Base-by-base conservation (phyloP, 1,284 basidiomycete species). In the Ganoderma leucocontextum region DNA sequence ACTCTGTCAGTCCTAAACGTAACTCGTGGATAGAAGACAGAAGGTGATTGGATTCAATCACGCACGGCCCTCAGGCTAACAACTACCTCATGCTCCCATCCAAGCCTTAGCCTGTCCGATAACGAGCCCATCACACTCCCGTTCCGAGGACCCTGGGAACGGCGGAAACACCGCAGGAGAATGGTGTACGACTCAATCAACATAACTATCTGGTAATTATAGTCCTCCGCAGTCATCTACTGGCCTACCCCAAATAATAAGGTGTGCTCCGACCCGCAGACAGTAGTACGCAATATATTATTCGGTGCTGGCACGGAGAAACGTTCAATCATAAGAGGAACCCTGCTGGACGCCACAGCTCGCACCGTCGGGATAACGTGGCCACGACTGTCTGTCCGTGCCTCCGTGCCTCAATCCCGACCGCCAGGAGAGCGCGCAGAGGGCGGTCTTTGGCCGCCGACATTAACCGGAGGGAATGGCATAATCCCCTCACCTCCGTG, bases 121-220 rank as follows among this genome's bases (percentile, higher is more conserved):
- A 38, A n/a, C 17, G 35, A 22, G 35, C 6, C 17, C 55, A 38
- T 58, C 35, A 38, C 19, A n/a, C 8, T n/a, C 55, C 38, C 9
- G 33, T 8, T 58, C 36, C n/a, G 36, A 19, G 6, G 19, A 38
- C 35, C 55, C 52, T 57, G 49, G 70, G 64, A 73, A 72, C 70
- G 61, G 72, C 72, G 63, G 67, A 73, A 73, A 73, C 62, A 65
- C 62, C 70, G 64, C 69, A 69, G 55, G 33, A 19, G 36, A 10
- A 22, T 38, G 22, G 33, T 25, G 22, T 55, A 39, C 53, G 25
- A 39, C 42, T 9, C 60, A 25, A 41, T 1, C 5, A 35, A 15
- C 44, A 38, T 13, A 8, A 25, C 2, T n/a, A 19, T n/a, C 22
- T 25, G 41, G 22, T 61, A 49, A 25, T 19, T 57, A 9, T 29